These are phyloP conservation scores for Chondrus crispus DNA, from an alignment of 23 red algal genomes.

Conservation along the genomic window DNA sequence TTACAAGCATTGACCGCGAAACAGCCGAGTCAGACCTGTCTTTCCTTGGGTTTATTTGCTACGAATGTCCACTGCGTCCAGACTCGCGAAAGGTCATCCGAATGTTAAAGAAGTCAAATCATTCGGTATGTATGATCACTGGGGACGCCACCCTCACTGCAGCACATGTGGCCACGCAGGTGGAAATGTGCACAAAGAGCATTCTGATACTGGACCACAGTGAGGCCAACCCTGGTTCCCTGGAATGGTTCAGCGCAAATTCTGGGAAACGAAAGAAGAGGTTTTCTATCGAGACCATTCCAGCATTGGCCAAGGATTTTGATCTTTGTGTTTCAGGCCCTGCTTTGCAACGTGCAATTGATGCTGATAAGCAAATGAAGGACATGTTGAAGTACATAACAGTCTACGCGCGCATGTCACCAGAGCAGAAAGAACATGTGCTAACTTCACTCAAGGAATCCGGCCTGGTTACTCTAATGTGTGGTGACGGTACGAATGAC, in stretches of 20 bases:
- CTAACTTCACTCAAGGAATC: slow-evolving; percentile 82
- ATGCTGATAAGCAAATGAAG: not conserved
- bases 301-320: slow-evolving; percentile 51
- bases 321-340: slow-evolving; percentile 88
- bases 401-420: slow-evolving; percentile 94
- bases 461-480: slow-evolving; percentile 86
- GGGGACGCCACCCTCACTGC: slow-evolving; percentile 94
- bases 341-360: slow-evolving; percentile 52
- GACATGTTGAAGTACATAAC: slow-evolving; percentile 56
- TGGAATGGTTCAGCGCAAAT: slow-evolving; percentile 81
- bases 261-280: slow-evolving; percentile 61
- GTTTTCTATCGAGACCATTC: slow-evolving; percentile 29
- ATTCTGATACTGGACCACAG: slow-evolving; percentile 70
- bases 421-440: slow-evolving; percentile 86
- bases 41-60: slow-evolving; percentile 93
- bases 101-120: slow-evolving; percentile 68
- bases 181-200: slow-evolving; percentile 75
- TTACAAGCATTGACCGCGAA: slow-evolving; percentile 43
- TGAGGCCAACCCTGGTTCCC: slow-evolving; percentile 33
- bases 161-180: slow-evolving; percentile 84
- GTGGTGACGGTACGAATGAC: slow-evolving; percentile 99
- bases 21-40: slow-evolving; percentile 74
- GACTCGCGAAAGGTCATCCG: slow-evolving; percentile 84
- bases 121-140: slow-evolving; percentile 89
- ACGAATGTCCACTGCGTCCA: slow-evolving; percentile 83